A percentile compares a stretch with the other conserved stretches of the same genome.
These are phyloP conservation scores for Solanum hybrid DNA, from an alignment of 305 asterid genomes.

Conservation along the genomic window DNA sequence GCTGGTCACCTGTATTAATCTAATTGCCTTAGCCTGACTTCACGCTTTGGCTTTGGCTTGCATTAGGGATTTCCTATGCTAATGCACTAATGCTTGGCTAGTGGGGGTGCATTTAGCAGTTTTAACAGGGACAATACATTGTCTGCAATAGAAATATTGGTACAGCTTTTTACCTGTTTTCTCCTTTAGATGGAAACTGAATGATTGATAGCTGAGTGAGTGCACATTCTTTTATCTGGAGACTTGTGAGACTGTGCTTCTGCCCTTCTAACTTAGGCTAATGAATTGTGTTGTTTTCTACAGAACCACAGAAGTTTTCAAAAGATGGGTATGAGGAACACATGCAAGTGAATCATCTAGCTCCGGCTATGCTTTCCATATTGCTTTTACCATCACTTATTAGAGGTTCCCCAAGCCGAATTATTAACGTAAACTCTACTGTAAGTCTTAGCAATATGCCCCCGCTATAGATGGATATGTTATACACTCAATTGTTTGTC, in stretches of 20 bases:
- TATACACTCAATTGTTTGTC: neutral
- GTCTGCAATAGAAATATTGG: neutral
- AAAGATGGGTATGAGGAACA: conserved; percentile 84
- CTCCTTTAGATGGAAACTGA: neutral
- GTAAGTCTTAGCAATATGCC: conserved; percentile 41
- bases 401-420: conserved; percentile 92
- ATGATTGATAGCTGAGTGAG: neutral
- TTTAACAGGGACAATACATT: neutral
- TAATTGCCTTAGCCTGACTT: neutral
- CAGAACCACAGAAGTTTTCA: conserved; percentile 87
- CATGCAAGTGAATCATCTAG: conserved; percentile 96
- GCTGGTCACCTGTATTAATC: neutral
- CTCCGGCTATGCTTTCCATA: conserved; percentile 83
- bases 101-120: neutral
- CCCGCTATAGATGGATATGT: neutral
- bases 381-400: conserved; percentile 86
- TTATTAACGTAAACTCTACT: conserved; percentile 45
- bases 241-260: neutral
- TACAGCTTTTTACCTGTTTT: neutral
- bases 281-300: conserved; percentile 5
- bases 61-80: neutral
- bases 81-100: neutral
- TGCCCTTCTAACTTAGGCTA: neutral
- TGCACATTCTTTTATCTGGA: neutral
- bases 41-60: neutral